Evolutionary conservation across 192 early-diverging fungal species (phyloP).

Genomic region (Entophlyctis luteolus): DNA sequence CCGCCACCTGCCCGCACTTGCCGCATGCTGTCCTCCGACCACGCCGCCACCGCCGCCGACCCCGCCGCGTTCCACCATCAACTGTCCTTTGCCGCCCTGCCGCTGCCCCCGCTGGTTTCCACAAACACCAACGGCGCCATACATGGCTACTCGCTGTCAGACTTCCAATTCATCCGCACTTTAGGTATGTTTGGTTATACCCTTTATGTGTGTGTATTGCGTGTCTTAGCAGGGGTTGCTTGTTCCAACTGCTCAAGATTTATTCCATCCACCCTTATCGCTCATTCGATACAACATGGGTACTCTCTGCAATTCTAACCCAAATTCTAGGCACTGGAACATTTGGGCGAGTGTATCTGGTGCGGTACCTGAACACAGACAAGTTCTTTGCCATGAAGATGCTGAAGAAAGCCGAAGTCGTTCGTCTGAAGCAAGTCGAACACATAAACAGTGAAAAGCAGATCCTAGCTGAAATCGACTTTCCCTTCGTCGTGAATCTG

Average conservation of each 20-base stretch:
- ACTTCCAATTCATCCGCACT: constrained; percentile 51
- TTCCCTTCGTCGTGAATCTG: constrained; percentile 56
- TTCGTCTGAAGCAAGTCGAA: constrained; percentile 56
- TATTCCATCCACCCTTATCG: too few relatives aligned
- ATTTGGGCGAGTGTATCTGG: constrained; percentile 91
- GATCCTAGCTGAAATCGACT: constrained; percentile 45
- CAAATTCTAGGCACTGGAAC: constrained; percentile 98
- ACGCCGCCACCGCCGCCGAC: too few relatives aligned
- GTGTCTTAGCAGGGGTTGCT: not conserved
- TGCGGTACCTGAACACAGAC: constrained; percentile 69
- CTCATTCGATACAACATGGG: too few relatives aligned
- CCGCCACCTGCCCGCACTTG: too few relatives aligned
- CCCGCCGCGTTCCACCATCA: too few relatives aligned
- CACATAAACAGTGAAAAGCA: constrained; percentile 60
- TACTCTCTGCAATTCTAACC: too few relatives aligned
- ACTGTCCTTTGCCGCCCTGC: too few relatives aligned
- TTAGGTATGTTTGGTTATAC: constrained; percentile 34
- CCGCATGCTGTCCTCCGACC: too few relatives aligned
- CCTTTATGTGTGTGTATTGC: not conserved
- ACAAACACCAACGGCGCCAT: constrained; percentile 39
- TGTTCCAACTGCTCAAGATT: not conserved
- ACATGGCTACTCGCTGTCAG: constrained; percentile 41
- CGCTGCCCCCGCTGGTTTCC: too few relatives aligned
- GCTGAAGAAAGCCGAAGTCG: constrained; percentile 53
- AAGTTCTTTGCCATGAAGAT: constrained; percentile 79